Evolutionary conservation across 306 rosid genomes (phyloP).

Genomic region (Cicer cuneatum): DNA sequence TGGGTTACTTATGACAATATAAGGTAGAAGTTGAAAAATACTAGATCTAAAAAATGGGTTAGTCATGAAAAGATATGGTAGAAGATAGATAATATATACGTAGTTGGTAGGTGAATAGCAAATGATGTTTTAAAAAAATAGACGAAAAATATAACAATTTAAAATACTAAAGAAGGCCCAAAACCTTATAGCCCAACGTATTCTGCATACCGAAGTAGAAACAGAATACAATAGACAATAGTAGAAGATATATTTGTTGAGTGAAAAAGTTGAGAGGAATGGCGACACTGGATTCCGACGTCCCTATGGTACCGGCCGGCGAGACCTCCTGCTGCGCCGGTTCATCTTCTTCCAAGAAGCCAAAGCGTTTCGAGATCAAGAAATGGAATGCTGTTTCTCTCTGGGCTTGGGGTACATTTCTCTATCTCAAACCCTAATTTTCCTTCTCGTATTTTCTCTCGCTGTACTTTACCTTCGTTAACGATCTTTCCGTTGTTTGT

Average conservation of each 20-base stretch:
- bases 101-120: too few relatives aligned
- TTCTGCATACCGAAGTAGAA: neutral
- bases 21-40: too few relatives aligned
- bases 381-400: constrained; percentile 95
- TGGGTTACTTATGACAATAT: too few relatives aligned
- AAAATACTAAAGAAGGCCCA: too few relatives aligned
- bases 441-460: constrained; percentile 5
- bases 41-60: too few relatives aligned
- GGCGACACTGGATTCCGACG: constrained; percentile 79
- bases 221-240: neutral
- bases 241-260: neutral
- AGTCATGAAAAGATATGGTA: too few relatives aligned
- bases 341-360: constrained; percentile 60
- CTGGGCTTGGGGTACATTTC: constrained; percentile 86
- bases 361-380: constrained; percentile 83
- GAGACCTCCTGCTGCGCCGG: constrained; percentile 66
- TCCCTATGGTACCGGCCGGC: constrained; percentile 71
- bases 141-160: too few relatives aligned
- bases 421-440: constrained; percentile 41
- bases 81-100: too few relatives aligned
- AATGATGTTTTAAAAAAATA: too few relatives aligned
- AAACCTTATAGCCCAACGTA: too few relatives aligned
- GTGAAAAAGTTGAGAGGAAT: constrained; percentile 1
- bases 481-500: neutral
- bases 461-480: neutral